These are phyloP conservation scores for Sporothrix curviconia DNA, from an alignment of 2,329 filamentous ascomycete genomes.

Conservation along the genomic window DNA sequence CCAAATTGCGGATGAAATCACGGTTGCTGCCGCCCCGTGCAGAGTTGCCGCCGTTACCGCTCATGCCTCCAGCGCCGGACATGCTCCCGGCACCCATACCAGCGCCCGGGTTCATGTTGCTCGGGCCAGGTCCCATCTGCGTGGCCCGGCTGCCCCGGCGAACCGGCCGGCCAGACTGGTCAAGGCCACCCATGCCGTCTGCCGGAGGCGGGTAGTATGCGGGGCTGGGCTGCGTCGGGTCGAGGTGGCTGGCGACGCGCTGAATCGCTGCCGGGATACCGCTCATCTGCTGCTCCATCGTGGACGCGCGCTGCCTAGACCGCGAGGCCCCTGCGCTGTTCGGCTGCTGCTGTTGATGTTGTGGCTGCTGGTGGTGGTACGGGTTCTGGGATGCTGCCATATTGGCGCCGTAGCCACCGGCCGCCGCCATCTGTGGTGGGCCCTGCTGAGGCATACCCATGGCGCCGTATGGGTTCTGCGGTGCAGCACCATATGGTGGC, in stretches of 20 bases:
- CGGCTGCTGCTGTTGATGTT: constrained; percentile 56
- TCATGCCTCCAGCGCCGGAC: constrained; percentile 22
- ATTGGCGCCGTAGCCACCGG: constrained; percentile 48
- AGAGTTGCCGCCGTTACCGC: not conserved
- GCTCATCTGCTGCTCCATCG: constrained; percentile 90
- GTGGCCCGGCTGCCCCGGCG: constrained; percentile 70
- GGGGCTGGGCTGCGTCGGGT: constrained; percentile 90
- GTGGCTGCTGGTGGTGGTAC: constrained; percentile 54
- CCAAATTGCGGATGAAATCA: constrained; percentile 90
- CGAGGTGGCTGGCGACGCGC: constrained; percentile 88
- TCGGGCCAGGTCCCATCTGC: constrained; percentile 43
- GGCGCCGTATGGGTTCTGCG: constrained; percentile 63
- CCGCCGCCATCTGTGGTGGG: constrained; percentile 58
- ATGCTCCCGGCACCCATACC: constrained; percentile 2
- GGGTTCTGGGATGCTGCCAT: constrained; percentile 33
- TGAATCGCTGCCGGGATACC: constrained; percentile 91
- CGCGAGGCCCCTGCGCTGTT: constrained; percentile 63
- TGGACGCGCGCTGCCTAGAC: constrained; percentile 83
- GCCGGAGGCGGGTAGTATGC: constrained; percentile 93
- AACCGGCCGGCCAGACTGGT: constrained; percentile 51
- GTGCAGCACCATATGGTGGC: constrained; percentile 54
- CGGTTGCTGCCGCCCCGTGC: constrained; percentile 42
- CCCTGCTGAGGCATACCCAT: constrained; percentile 62
- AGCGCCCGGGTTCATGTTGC: not conserved
- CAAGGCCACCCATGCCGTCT: constrained; percentile 68